Percentiles rank a stretch among this genome's conserved stretches.
Evolutionary conservation across 805 yeast genomes (phyloP).

Genomic region (Lachancea mirantina): DNA sequence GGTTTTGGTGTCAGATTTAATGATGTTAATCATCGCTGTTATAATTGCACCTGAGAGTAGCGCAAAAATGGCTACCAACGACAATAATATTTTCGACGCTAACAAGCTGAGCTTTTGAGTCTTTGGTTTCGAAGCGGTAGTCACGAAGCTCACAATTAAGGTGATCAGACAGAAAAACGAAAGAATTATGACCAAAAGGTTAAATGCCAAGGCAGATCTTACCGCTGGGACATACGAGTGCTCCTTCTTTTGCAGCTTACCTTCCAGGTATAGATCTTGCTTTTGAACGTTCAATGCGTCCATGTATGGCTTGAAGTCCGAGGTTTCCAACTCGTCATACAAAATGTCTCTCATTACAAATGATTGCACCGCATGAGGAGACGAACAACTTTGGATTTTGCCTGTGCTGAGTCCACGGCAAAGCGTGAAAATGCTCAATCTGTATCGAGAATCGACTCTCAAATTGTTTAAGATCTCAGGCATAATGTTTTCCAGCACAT

Average conservation of each 20-base stretch:
- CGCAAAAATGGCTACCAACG: constrained; percentile 19
- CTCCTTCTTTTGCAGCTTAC: constrained; percentile 25
- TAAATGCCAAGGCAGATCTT: constrained; percentile 26
- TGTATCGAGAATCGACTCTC: constrained; percentile 23
- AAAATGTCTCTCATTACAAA: constrained; percentile 28
- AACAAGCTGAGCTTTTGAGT: background rate
- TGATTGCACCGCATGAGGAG: constrained; percentile 29
- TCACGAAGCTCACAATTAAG: constrained; percentile 9
- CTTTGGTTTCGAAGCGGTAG: background rate
- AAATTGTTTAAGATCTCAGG: constrained; percentile 24
- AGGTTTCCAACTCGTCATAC: constrained; percentile 22
- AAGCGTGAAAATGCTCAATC: constrained; percentile 26
- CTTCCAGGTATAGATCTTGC: constrained; percentile 25
- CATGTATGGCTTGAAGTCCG: constrained; percentile 28
- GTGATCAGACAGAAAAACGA: constrained; percentile 18
- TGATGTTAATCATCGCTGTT: constrained; percentile 24
- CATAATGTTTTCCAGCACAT: constrained; percentile 16
- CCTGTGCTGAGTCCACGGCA: constrained; percentile 22
- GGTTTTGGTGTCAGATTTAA: constrained; percentile 27
- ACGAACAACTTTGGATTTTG: constrained; percentile 19
- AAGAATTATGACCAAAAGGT: constrained; percentile 20
- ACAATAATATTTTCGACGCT: constrained; percentile 6
- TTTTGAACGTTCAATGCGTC: constrained; percentile 22
- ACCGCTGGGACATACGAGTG: constrained; percentile 30
- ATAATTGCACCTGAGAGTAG: constrained; percentile 25